Percentiles rank a stretch among this genome's conserved stretches.
Evolutionary conservation across 176 grass and related monocot species (phyloP).

Genomic region (Ensete ventricosum): DNA sequence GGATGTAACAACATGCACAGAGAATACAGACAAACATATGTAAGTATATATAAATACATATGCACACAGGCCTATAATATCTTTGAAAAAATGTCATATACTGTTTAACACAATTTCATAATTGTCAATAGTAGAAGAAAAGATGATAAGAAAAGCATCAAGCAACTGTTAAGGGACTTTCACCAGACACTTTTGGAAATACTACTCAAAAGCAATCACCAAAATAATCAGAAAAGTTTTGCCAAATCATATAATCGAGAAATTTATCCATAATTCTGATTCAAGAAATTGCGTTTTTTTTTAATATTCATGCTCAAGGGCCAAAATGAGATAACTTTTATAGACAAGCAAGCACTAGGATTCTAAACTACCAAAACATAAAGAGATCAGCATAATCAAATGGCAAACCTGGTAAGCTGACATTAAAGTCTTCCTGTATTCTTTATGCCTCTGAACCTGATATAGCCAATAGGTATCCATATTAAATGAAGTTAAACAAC

Average conservation of each 20-base stretch:
- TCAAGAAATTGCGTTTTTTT: background rate
- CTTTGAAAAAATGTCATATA: no score
- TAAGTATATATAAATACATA: no score
- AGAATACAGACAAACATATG: no score
- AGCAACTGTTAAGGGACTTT: background rate
- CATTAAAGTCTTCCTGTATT: conserved; percentile 78
- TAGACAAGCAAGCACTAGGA: background rate
- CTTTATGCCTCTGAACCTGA: conserved; percentile 78
- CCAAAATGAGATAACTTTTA: background rate
- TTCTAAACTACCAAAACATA: background rate
- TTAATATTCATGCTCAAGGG: background rate
- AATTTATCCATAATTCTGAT: background rate
- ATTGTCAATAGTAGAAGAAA: no score
- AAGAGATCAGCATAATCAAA: conserved; percentile 17
- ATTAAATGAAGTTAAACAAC: background rate
- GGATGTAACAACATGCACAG: no score
- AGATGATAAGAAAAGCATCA: background rate
- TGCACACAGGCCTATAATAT: no score
- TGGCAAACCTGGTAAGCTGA: conserved; percentile 71
- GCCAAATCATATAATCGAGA: background rate
- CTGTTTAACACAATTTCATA: no score
- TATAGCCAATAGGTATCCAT: conserved; percentile 12
- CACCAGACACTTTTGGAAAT: background rate
- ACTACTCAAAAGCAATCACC: background rate
- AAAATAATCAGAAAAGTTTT: no score